Conservation (phyloP, 2,329 filamentous ascomycete genomes). For the Tolypocladium nubicola region DNA sequence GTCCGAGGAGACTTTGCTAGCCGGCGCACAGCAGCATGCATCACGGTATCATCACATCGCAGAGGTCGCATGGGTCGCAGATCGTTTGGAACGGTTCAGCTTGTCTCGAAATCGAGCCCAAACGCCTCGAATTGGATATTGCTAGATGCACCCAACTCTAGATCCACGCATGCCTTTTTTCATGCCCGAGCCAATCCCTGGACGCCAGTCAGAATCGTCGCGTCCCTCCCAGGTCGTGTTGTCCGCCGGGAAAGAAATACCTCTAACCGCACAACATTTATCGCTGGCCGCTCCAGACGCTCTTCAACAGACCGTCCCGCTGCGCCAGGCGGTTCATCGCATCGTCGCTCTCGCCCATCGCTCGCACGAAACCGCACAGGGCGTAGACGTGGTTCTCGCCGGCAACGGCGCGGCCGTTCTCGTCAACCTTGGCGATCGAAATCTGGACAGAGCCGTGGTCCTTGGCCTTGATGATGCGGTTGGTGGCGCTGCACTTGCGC, state of each 20-base stretch:
- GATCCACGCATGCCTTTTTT: conserved; percentile 27
- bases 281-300: conserved; percentile 76
- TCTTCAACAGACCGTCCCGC: conserved; percentile 94
- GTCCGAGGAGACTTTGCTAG: conserved; percentile 46
- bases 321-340: conserved; percentile 90
- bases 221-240: neutral
- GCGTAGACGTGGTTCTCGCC: conserved; percentile 98
- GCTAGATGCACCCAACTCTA: conserved; percentile 34
- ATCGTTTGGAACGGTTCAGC: conserved; percentile 7
- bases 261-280: conserved; percentile 26
- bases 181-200: conserved; percentile 24
- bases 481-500: conserved; percentile 97
- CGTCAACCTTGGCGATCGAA: conserved; percentile 94
- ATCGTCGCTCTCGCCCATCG: conserved; percentile 97
- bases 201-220: conserved; percentile 6
- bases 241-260: neutral
- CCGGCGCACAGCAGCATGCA: conserved; percentile 26
- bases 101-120: conserved; percentile 33
- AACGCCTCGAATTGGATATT: conserved; percentile 36
- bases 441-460: conserved; percentile 99
- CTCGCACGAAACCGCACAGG: conserved; percentile 93
- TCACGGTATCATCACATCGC: conserved; percentile 14
- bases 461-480: conserved; percentile 99
- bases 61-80: conserved; percentile 2
- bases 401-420: conserved; percentile 87